Base-by-base conservation (phyloP, 352 stramenopile genomes). In the Chrysophaeum taylorii region DNA sequence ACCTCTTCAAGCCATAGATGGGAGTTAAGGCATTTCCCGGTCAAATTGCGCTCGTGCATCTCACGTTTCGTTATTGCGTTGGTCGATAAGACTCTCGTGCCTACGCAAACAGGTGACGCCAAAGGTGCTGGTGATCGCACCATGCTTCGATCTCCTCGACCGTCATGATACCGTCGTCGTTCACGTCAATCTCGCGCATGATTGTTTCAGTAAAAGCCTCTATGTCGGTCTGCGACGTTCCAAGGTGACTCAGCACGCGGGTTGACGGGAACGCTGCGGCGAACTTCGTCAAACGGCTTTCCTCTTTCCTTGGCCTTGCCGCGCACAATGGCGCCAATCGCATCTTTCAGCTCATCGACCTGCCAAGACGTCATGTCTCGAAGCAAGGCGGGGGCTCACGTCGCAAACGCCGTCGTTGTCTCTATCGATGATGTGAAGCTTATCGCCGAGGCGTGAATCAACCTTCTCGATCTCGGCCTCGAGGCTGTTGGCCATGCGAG, bases 371-470 rank as follows among this genome's bases (percentile, higher is more conserved):
- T n/a, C n/a, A n/a, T n/a, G n/a, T n/a, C n/a, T n/a, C n/a, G n/a
- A n/a, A n/a, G n/a, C n/a, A n/a, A n/a, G n/a, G n/a, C n/a, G n/a
- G n/a, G n/a, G n/a, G n/a, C n/a, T n/a, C n/a, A n/a, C 84, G 35
- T 85, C 89, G 29, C 98, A 57, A 64, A 98, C 86, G 72, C 93
- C 94, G 82, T 98, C 94, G 60, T 85, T 90, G 83, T 99, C 95
- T 73, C 91, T 90, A 78, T 98, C 94, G 29, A 99, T 80, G 71
- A 98, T 85, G 75, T 98, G 94, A 62, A 99, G 86, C 61, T 95
- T 95, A 76, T 98, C 91, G 70, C 95, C 95, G 75, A 99, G 94
- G 73, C 95, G 90, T 70, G 87, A 83, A 76, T 98, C 89, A 36
- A 96, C 92, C 75, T 95, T 87, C 37, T 94, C 89, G 21, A 97